Percentiles rank a stretch among this genome's conserved stretches.
Evolutionary conservation across 495 filamentous ascomycete genomes (phyloP).

Genomic region (Penicillium bialowiezense): DNA sequence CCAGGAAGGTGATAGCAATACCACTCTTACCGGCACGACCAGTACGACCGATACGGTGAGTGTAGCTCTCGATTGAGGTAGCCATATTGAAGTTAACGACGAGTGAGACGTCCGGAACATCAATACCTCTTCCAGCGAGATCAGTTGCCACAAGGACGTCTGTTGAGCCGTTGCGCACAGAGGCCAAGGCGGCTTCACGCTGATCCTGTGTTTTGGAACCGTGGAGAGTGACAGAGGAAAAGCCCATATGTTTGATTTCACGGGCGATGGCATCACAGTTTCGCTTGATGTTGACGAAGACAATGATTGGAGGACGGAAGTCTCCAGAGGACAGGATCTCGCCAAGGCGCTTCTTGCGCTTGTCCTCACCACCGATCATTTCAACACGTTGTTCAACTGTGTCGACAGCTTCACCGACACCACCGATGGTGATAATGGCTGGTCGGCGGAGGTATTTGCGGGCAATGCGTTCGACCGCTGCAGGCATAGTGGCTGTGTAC

Average conservation of each 20-base stretch:
- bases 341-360: slow-evolving; percentile 90
- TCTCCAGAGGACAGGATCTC: slow-evolving; percentile 86
- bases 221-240: slow-evolving; percentile 86
- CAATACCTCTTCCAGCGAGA: slow-evolving; percentile 95
- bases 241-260: slow-evolving; percentile 94
- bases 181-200: slow-evolving; percentile 89
- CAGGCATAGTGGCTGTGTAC: slow-evolving; percentile 99
- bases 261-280: slow-evolving; percentile 95
- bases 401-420: slow-evolving; percentile 95
- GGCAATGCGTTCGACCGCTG: slow-evolving; percentile 90
- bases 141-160: slow-evolving; percentile 97
- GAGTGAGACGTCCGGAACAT: slow-evolving; percentile 89
- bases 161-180: slow-evolving; percentile 71
- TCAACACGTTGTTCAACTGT: slow-evolving; percentile 98
- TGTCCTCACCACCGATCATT: slow-evolving; percentile 88
- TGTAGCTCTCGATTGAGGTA: slow-evolving; percentile 88
- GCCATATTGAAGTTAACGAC: slow-evolving; percentile 99
- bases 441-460: slow-evolving; percentile 93
- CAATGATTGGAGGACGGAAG: slow-evolving; percentile 91
- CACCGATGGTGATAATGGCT: slow-evolving; percentile 92
- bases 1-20: slow-evolving; percentile 94
- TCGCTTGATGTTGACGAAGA: slow-evolving; percentile 99
- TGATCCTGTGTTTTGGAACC: slow-evolving; percentile 97
- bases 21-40: slow-evolving; percentile 97
- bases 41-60: slow-evolving; percentile 95